Evolutionary conservation across 352 stramenopile genomes (phyloP), one percentile per base, ranked within the genome.

Genomic region (Phytophthora citrophthora): DNA sequence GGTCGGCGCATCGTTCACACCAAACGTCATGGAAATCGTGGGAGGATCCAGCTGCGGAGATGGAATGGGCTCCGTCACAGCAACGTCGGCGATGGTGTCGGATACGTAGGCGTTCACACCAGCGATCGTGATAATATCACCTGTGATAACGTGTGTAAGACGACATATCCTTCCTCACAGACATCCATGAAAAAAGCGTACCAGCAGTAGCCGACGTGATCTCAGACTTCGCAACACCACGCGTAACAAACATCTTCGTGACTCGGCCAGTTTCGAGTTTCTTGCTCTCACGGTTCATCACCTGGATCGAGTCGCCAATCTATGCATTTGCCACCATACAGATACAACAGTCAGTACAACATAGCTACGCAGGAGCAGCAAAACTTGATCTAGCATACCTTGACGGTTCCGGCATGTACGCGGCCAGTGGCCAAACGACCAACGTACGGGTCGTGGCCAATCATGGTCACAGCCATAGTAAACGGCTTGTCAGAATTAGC

Each of bases 1-100:
- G 23, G 99, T 93, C 13, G 97, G 97, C 23, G 93, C 97, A 72
- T 98, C 96, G 76, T 99, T 99, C 9, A 98, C 95, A 43, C 95
- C 88, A 79, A 99, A 99, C 45, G 97, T 97, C 93, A 99, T 99
- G 20, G 89, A 97, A 53, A 99, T 93, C n/a, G 97, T 99, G 6
- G 97, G 96, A 45, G 97, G 97, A 51, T 97, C 92, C 26, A 99
- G 79, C 45, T 96, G 91, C 44, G 95, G 95, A 40, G 97, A 98
- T 32, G 89, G 76, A 57, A 99, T 93, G n/a, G 96, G 88, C 44
- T 90, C 66, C 32, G 76, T 79, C 34, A 94, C 86, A 11, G 65
- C 64, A 0, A 80, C 66, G 64, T 94, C 81, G 55, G 86, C 89
- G 20, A 98, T 89, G 27, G 93, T 98, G 77, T 97, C 90, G 29